These are phyloP conservation scores for Penicillium corylophilum DNA, from an alignment of 2,329 filamentous ascomycete genomes.

Conservation along the genomic window DNA sequence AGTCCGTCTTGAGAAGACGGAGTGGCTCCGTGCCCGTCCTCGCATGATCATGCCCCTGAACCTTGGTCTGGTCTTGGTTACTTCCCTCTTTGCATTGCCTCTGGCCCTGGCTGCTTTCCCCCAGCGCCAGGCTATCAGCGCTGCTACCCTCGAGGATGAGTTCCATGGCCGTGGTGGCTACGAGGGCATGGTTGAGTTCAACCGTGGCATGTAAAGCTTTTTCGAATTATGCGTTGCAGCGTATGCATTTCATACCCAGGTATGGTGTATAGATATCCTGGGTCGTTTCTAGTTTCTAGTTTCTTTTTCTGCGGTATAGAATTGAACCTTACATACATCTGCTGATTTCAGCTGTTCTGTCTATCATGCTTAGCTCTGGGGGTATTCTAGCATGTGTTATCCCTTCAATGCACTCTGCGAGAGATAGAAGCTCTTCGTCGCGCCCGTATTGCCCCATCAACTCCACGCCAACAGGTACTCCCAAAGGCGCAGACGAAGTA, in stretches of 20 bases:
- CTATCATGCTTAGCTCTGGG: slow-evolving; percentile 32
- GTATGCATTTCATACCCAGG: neutral
- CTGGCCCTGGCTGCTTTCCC: slow-evolving; percentile 90
- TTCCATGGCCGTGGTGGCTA: slow-evolving; percentile 80
- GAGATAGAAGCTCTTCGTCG: slow-evolving; percentile 54
- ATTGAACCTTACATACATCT: neutral
- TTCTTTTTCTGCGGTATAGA: neutral
- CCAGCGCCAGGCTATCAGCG: slow-evolving; percentile 79
- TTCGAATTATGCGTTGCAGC: neutral
- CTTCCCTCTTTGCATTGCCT: slow-evolving; percentile 84
- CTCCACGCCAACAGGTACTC: slow-evolving; percentile 65
- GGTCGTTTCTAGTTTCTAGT: neutral
- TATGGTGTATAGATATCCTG: neutral
- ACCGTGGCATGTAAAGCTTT: slow-evolving; percentile 75
- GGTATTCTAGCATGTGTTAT: slow-evolving; percentile 48
- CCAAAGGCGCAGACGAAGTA: slow-evolving; percentile 52
- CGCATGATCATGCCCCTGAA: slow-evolving; percentile 79
- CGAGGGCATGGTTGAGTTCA: slow-evolving; percentile 87
- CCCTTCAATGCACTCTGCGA: slow-evolving; percentile 54
- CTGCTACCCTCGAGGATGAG: slow-evolving; percentile 74
- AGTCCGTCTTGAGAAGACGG: slow-evolving; percentile 76
- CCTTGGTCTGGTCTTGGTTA: slow-evolving; percentile 79
- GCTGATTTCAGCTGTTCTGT: neutral
- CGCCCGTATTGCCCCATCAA: slow-evolving; percentile 58
- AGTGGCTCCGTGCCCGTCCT: slow-evolving; percentile 77